These are phyloP conservation scores for Russula abietina DNA, from an alignment of 768 basidiomycete species.

Conservation along the genomic window DNA sequence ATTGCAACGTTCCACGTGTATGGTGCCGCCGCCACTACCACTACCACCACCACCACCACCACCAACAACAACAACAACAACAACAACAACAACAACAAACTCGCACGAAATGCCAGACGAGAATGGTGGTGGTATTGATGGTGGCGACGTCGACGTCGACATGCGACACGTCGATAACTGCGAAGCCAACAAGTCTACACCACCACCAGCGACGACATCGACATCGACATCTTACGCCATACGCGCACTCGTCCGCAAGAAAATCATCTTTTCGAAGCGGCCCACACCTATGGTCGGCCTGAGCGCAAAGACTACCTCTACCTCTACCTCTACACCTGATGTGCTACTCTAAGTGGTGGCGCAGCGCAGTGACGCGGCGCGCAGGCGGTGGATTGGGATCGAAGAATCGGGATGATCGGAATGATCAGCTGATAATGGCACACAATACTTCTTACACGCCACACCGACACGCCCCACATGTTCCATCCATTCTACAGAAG, in stretches of 20 bases:
- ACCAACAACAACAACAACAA: no score
- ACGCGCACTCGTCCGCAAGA: conserved; percentile 67
- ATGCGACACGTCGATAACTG: conserved; percentile 26
- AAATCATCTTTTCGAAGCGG: conserved; percentile 77
- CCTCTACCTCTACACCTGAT: no score
- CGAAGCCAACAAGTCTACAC: conserved; percentile 2
- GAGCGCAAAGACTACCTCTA: no score
- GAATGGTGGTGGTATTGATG: neutral
- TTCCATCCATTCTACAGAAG: no score
- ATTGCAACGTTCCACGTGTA: conserved; percentile 41
- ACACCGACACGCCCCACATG: no score
- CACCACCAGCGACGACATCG: conserved; percentile 20
- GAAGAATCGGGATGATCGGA: neutral
- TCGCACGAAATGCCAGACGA: neutral
- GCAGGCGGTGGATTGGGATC: no score
- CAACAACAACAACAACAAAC: neutral
- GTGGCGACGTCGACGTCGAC: conserved; percentile 7
- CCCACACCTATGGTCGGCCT: conserved; percentile 37
- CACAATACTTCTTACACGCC: no score
- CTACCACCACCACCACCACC: no score
- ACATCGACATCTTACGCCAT: conserved; percentile 33
- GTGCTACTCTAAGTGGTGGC: no score
- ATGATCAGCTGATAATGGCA: neutral
- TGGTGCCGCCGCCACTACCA: no score
- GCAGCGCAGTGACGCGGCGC: no score